Conservation (phyloP, 1,284 basidiomycete species). For the Hymenochaete sp. region DNA sequence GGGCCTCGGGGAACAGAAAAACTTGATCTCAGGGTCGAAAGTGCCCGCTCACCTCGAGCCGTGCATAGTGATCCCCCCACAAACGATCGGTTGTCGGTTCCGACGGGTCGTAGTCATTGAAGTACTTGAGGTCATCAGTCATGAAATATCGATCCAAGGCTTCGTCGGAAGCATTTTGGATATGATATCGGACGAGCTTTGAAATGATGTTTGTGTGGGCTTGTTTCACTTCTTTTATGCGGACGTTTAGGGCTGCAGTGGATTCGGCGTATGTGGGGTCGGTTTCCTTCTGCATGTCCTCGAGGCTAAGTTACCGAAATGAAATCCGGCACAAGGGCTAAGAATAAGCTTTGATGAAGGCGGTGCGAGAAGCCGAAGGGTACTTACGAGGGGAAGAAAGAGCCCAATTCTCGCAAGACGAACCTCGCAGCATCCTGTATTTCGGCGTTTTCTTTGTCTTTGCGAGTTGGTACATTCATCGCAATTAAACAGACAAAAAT, state of each 20-base stretch:
- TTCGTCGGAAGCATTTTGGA: slow-evolving; percentile 34
- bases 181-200: slow-evolving; percentile 34
- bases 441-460: too few species aligned
- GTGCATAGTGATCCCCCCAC: slow-evolving; percentile 14
- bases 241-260: slow-evolving; percentile 25
- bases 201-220: slow-evolving; percentile 37
- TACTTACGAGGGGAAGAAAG: slow-evolving; percentile 14
- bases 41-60: slow-evolving; percentile 13
- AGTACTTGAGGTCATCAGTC: slow-evolving; percentile 27
- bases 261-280: slow-evolving; percentile 25
- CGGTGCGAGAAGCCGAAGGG: neutral
- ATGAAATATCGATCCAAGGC: slow-evolving; percentile 27
- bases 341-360: neutral
- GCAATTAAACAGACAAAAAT: too few species aligned
- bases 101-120: slow-evolving; percentile 24
- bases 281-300: slow-evolving; percentile 19
- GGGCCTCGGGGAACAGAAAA: too few species aligned
- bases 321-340: neutral
- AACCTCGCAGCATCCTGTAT: slow-evolving; percentile 26
- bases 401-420: slow-evolving; percentile 24
- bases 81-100: slow-evolving; percentile 5
- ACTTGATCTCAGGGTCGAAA: neutral
- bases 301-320: slow-evolving; percentile 14
- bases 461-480: too few species aligned
- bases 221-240: slow-evolving; percentile 31